Base-by-base conservation (phyloP, 2,329 filamentous ascomycete species). In the Penicillium frequentans region DNA sequence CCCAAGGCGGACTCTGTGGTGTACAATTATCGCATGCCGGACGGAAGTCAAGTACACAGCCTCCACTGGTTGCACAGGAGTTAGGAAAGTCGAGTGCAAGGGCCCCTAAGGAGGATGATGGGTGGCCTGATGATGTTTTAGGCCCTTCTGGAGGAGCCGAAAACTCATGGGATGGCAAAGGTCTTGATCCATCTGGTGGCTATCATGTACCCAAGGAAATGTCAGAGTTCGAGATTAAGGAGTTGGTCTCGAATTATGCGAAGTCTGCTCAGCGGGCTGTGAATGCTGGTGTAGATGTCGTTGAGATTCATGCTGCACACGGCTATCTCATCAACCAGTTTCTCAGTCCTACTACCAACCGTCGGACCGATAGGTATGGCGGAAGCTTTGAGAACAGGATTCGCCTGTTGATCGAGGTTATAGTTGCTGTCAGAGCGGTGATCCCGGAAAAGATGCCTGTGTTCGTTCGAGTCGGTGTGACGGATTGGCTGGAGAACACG, bases 281-380 rank as follows among this genome's bases (percentile, higher is more conserved):
- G 3, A 77, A 83, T 58, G 87, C 86, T 2, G 90, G 90, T 0
- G 83, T 90, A 51, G 90, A 95, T 68, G 82, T 86, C 5, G 87
- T 93, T 59, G 90, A 93, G 72, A 83, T 93, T 47, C 90, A 93
- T 75, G 83, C 81, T 59, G 90, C 89, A 0, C 90, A 93, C 67
- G 90, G 90, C 1, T 93, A 92, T 68, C 81, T 93, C 0, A 75
- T 93, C 1, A 84, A 87, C 66, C 72, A 78, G 5, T 93, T 92
- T 77, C 59, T 91, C 5, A 86, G 84, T 1, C 89, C 89, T 0
- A 82, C 82, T 1, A 81, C 81, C 21, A 93, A 93, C 74, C 75
- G 82, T 56, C 82, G 90, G 13, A 88, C 78, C 1, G 82, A 84
- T 64, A 63, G 71, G 31, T 84, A 80, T 65, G 74, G 78, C 49